Evolutionary conservation across 768 basidiomycete species (phyloP).

Genomic region (Roridomyces roridus): DNA sequence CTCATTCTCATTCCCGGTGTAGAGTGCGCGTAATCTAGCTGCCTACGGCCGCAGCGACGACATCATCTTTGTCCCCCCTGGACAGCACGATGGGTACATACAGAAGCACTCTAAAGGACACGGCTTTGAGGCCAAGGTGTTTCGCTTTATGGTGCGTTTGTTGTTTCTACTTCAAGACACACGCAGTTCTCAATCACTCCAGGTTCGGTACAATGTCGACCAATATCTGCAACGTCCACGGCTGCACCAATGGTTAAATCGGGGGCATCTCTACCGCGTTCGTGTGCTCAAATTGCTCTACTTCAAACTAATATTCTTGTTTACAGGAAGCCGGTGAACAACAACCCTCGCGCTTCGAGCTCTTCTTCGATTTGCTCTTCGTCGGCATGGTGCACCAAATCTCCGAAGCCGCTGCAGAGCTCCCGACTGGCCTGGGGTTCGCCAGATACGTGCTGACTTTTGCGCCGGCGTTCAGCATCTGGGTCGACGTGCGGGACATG

Average conservation of each 20-base stretch:
- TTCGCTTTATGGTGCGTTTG: conserved; percentile 7
- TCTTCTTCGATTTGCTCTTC: conserved; percentile 41
- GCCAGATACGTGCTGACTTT: conserved; percentile 28
- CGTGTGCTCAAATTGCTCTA: too few relatives aligned
- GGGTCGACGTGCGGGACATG: conserved; percentile 37
- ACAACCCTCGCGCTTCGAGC: conserved; percentile 34
- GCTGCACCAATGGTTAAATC: conserved; percentile 24
- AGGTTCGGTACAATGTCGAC: conserved; percentile 21
- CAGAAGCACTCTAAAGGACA: conserved; percentile 8
- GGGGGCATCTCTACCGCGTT: conserved; percentile 24
- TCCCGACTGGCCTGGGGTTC: conserved; percentile 26
- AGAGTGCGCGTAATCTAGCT: conserved; percentile 20
- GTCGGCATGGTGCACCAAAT: conserved; percentile 40
- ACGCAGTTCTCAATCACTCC: too few relatives aligned
- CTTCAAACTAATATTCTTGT: too few relatives aligned
- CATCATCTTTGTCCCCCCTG: conserved; percentile 23
- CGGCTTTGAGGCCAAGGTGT: conserved; percentile 10
- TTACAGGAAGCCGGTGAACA: conserved; percentile 20
- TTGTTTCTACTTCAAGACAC: too few relatives aligned
- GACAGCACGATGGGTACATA: conserved; percentile 19
- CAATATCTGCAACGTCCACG: conserved; percentile 22
- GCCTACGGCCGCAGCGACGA: conserved; percentile 23
- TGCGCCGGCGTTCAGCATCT: conserved; percentile 36
- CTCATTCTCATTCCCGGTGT: background rate
- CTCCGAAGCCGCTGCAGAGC: conserved; percentile 34